phyloP scores from a whole-genome alignment of 176 grass and related monocot genomes.

The Pontederia crassipes region DNA sequence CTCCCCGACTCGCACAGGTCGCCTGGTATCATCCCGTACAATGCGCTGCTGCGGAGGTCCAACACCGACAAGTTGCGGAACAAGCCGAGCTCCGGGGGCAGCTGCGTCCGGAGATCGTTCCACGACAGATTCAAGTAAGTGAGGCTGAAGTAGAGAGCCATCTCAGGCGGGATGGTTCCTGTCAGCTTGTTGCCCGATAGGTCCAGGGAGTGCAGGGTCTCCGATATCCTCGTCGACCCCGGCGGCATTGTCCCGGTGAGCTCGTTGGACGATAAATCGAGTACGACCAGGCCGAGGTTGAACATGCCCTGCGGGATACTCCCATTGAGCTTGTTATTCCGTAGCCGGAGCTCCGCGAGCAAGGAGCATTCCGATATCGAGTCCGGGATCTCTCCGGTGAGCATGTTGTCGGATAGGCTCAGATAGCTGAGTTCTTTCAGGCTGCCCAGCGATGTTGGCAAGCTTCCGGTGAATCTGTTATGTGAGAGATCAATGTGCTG shows the following conservation, averaged over 20 bases:
- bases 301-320: slow-evolving; percentile 62
- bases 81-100: slow-evolving; percentile 64
- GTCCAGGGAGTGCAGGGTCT: slow-evolving; percentile 64
- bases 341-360: slow-evolving; percentile 54
- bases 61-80: slow-evolving; percentile 65
- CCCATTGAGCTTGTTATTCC: slow-evolving; percentile 42
- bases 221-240: slow-evolving; percentile 37
- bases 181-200: slow-evolving; percentile 56
- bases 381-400: slow-evolving; percentile 42
- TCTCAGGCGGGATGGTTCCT: slow-evolving; percentile 60
- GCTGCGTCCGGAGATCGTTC: slow-evolving; percentile 63
- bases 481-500: slow-evolving; percentile 58
- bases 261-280: slow-evolving; percentile 76
- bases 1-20: slow-evolving; percentile 69
- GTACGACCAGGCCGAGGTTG: slow-evolving; percentile 54
- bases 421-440: slow-evolving; percentile 85
- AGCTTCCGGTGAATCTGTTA: slow-evolving; percentile 45
- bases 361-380: slow-evolving; percentile 42
- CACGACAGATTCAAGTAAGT: slow-evolving; percentile 74
- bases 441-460: slow-evolving; percentile 49
- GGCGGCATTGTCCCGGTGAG: slow-evolving; percentile 47
- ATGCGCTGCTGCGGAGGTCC: slow-evolving; percentile 50
- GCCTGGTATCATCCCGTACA: slow-evolving; percentile 42
- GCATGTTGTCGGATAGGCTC: slow-evolving; percentile 48
- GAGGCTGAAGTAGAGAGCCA: slow-evolving; percentile 50